These are phyloP conservation scores for Lactarius evosmus DNA, from an alignment of 768 basidiomycete genomes.

Conservation along the genomic window DNA sequence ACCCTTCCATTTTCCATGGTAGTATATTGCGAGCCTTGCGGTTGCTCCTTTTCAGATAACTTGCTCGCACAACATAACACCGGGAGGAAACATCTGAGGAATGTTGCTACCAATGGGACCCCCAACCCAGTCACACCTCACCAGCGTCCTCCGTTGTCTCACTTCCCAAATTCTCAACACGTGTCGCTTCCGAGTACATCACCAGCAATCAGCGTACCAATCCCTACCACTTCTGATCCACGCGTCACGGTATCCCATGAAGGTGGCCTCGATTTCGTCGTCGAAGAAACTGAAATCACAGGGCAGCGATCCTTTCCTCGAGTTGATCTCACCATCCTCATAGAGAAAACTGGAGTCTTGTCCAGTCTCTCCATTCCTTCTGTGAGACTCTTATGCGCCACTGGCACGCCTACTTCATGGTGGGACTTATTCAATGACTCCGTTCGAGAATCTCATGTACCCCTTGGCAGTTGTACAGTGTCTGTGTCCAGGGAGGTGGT, in stretches of 20 bases:
- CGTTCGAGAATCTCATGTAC: not conserved
- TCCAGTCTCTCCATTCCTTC: constrained; percentile 1
- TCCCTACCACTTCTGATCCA: not conserved
- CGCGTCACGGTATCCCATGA: constrained; percentile 5
- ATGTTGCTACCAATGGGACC: not conserved
- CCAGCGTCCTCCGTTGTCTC: not conserved
- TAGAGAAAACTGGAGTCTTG: not conserved
- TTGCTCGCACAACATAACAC: not conserved
- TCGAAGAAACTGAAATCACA: not conserved
- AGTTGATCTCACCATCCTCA: not conserved
- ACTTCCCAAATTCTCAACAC: not conserved
- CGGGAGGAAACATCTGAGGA: constrained; percentile 6
- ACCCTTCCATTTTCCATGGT: constrained; percentile 9
- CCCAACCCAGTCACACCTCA: not conserved
- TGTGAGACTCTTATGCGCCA: not conserved
- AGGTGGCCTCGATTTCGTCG: constrained; percentile 12
- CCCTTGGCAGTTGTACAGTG: constrained; percentile 3
- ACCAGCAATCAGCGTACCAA: not conserved
- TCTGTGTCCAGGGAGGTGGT: not conserved
- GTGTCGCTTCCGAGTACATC: not conserved
- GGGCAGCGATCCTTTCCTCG: not conserved
- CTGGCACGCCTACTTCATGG: not conserved
- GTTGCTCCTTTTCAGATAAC: not conserved
- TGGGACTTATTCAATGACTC: not conserved
- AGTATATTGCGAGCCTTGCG: constrained; percentile 24